These are phyloP conservation scores for Fusarium verticillioides DNA, from an alignment of 2,329 filamentous ascomycete genomes.

Conservation along the genomic window DNA sequence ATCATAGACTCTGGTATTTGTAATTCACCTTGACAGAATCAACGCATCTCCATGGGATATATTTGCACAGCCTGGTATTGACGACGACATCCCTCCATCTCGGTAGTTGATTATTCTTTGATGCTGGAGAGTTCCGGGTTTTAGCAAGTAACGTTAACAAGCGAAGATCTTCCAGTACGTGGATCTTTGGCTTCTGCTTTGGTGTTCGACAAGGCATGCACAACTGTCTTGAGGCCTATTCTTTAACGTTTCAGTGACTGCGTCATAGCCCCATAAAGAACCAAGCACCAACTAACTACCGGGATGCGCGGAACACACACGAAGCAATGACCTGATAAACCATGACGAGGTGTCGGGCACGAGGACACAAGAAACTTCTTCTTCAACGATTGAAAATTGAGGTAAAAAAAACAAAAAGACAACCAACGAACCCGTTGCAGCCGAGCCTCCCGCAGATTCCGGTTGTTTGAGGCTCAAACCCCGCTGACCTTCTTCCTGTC, in stretches of 20 bases:
- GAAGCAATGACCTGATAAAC: slow-evolving; percentile 4
- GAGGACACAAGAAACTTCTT: background rate
- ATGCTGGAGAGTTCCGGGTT: slow-evolving; percentile 8
- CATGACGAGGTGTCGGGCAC: slow-evolving; percentile 7
- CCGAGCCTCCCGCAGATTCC: slow-evolving; percentile 36
- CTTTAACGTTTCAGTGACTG: slow-evolving; percentile 26
- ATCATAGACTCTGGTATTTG: slow-evolving; percentile 23
- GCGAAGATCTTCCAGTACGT: slow-evolving; percentile 14
- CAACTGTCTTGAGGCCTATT: background rate
- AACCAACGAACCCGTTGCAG: slow-evolving; percentile 22
- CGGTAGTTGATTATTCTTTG: background rate
- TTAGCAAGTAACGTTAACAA: slow-evolving; percentile 5
- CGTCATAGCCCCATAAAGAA: slow-evolving; percentile 36
- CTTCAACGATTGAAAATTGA: background rate
- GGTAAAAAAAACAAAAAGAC: background rate
- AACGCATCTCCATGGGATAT: slow-evolving; percentile 10
- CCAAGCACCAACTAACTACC: slow-evolving; percentile 13
- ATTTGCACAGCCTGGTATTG: slow-evolving; percentile 26
- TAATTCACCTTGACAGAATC: background rate
- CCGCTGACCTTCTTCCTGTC: slow-evolving; percentile 19
- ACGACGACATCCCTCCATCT: slow-evolving; percentile 17
- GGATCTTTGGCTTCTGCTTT: background rate
- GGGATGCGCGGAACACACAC: slow-evolving; percentile 29
- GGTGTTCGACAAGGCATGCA: slow-evolving; percentile 7
- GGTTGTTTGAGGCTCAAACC: slow-evolving; percentile 33